phyloP scores from a whole-genome alignment of 2,329 filamentous ascomycete genomes.

The Sporothrix dimorphospora region DNA sequence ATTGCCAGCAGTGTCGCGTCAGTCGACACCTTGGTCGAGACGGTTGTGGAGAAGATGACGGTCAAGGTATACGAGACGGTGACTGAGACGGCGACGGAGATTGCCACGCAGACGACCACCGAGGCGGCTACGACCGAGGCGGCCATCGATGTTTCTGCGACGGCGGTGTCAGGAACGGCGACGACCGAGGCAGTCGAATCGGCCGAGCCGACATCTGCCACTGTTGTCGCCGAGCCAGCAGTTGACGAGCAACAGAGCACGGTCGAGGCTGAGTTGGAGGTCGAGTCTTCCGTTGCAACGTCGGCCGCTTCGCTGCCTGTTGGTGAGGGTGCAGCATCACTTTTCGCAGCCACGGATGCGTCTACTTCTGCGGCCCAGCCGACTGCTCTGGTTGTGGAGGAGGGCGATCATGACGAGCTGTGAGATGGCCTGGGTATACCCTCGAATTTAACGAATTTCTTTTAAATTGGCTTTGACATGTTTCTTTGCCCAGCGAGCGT shows the following conservation, averaged over 20 bases:
- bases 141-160: neutral
- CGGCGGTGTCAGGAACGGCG: neutral
- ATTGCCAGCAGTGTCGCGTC: neutral
- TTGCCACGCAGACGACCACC: conserved; percentile 31
- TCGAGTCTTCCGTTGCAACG: neutral
- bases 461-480: no score
- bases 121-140: neutral
- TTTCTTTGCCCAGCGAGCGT: no score
- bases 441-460: no score
- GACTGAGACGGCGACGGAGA: conserved; percentile 36
- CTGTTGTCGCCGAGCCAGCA: neutral
- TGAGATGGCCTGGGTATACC: neutral
- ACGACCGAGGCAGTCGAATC: neutral
- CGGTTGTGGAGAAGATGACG: conserved; percentile 35
- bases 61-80: conserved; percentile 36
- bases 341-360: neutral
- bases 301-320: neutral
- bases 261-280: neutral
- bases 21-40: conserved; percentile 27
- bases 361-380: neutral
- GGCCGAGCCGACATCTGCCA: neutral
- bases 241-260: neutral
- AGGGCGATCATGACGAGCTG: neutral
- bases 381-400: neutral
- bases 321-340: neutral